Percentiles rank a stretch among this genome's conserved stretches.
These are phyloP conservation scores for Dendrocalamus latiflorus DNA, from an alignment of 202 grass and related monocot genomes.

Conservation along the genomic window DNA sequence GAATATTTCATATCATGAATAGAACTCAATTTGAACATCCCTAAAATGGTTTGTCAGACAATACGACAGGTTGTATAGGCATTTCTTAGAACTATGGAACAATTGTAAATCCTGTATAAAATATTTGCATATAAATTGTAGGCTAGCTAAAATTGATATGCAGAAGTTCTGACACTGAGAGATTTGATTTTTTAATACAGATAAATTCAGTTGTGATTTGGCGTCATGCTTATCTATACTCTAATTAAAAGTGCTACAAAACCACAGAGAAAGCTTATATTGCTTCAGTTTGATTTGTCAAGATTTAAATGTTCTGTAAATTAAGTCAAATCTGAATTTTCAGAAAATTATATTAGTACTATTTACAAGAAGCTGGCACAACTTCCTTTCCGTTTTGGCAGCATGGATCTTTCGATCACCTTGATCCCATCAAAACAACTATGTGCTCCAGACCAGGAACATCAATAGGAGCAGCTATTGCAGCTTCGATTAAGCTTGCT, in stretches of 20 bases:
- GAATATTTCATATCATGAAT: too few relatives aligned
- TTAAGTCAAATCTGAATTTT: neutral
- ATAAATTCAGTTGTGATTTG: too few relatives aligned
- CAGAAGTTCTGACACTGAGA: too few relatives aligned
- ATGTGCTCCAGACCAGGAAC: conserved; percentile 55
- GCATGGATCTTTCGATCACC: conserved; percentile 85
- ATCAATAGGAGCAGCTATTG: conserved; percentile 90
- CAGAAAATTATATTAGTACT: neutral
- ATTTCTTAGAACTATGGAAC: too few relatives aligned
- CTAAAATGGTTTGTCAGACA: too few relatives aligned
- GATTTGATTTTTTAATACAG: too few relatives aligned
- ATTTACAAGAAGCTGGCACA: neutral
- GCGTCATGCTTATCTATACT: neutral
- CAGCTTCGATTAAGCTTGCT: conserved; percentile 64
- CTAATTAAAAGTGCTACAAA: neutral
- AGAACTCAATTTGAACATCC: too few relatives aligned
- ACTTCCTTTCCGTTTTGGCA: conserved; percentile 35
- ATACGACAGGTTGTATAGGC: too few relatives aligned
- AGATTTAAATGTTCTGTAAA: neutral
- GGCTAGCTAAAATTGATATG: too few relatives aligned
- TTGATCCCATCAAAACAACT: conserved; percentile 54
- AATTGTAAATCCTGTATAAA: too few relatives aligned
- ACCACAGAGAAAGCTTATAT: neutral
- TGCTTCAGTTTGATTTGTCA: neutral
- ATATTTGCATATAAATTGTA: too few relatives aligned